Percentiles rank a stretch among this genome's conserved stretches.
Conservation (phyloP, 2,329 filamentous ascomycete species). For the Cordyceps fumosorosea region DNA sequence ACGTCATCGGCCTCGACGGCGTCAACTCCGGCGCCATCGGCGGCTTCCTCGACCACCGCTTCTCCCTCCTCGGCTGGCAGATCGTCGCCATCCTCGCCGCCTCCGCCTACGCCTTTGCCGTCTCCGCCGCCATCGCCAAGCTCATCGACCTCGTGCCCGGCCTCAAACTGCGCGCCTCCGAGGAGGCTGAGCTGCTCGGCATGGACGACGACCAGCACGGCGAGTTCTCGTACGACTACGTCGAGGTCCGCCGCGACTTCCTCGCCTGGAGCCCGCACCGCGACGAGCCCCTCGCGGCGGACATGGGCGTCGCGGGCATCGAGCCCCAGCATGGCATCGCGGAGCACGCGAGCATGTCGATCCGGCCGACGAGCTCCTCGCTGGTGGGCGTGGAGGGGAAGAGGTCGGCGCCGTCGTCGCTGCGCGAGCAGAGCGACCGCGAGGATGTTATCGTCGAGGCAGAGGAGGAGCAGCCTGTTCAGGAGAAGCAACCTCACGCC, state of each 20-base stretch:
- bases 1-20: constrained; percentile 68
- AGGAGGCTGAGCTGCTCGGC: constrained; percentile 76
- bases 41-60: constrained; percentile 72
- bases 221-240: constrained; percentile 86
- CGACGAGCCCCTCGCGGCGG: constrained; percentile 49
- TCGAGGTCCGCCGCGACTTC: constrained; percentile 83
- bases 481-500: constrained; percentile 14
- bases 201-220: constrained; percentile 90
- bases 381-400: constrained; percentile 15
- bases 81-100: constrained; percentile 66
- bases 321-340: constrained; percentile 65
- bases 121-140: constrained; percentile 69
- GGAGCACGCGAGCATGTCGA: constrained; percentile 47
- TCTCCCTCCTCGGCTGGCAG: constrained; percentile 69
- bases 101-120: constrained; percentile 62
- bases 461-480: not conserved
- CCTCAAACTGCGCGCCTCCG: constrained; percentile 70
- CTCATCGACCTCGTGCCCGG: constrained; percentile 69
- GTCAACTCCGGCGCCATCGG: constrained; percentile 63
- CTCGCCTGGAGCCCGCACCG: constrained; percentile 79
- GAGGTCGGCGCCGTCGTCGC: constrained; percentile 5
- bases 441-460: constrained; percentile 9
- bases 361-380: constrained; percentile 20
- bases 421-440: constrained; percentile 6
- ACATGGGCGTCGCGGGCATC: constrained; percentile 36